Percentiles rank a stretch among this genome's conserved stretches.
phyloP scores from a whole-genome alignment of 352 stramenopile genomes.

The Phytophthora fragariae region DNA sequence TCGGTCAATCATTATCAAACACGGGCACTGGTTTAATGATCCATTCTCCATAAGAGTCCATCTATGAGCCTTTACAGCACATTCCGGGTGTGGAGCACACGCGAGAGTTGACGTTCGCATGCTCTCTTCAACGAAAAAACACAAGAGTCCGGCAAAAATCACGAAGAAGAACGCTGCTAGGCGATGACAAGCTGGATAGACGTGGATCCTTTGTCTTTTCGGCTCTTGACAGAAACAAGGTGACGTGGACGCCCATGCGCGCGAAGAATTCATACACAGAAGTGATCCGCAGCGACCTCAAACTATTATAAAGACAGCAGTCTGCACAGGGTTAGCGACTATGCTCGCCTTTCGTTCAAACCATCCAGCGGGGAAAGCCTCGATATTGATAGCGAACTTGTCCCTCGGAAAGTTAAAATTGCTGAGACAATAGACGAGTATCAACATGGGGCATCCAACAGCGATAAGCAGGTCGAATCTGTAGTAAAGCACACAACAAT shows the following conservation, averaged over 20 bases:
- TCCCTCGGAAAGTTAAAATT: conserved; percentile 44
- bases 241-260: conserved; percentile 37
- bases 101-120: too few relatives aligned
- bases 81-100: conserved; percentile 48
- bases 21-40: conserved; percentile 42
- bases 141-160: conserved; percentile 4
- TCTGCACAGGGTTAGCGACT: conserved; percentile 30
- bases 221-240: conserved; percentile 14
- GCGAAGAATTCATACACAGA: conserved; percentile 39
- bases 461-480: conserved; percentile 50
- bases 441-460: conserved; percentile 44
- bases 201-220: neutral
- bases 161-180: conserved; percentile 18
- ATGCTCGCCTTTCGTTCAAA: conserved; percentile 39
- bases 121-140: conserved; percentile 31
- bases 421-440: conserved; percentile 39
- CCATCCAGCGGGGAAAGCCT: conserved; percentile 26
- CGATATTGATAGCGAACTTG: conserved; percentile 39
- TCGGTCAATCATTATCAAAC: conserved; percentile 48
- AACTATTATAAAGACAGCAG: conserved; percentile 31
- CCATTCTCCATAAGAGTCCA: conserved; percentile 29
- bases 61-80: conserved; percentile 32
- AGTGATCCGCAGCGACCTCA: conserved; percentile 46
- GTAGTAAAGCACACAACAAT: too few relatives aligned
- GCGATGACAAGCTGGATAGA: conserved; percentile 27